These are phyloP conservation scores for Kernera saxatilis DNA, from an alignment of 345 rosid genomes.

Conservation along the genomic window DNA sequence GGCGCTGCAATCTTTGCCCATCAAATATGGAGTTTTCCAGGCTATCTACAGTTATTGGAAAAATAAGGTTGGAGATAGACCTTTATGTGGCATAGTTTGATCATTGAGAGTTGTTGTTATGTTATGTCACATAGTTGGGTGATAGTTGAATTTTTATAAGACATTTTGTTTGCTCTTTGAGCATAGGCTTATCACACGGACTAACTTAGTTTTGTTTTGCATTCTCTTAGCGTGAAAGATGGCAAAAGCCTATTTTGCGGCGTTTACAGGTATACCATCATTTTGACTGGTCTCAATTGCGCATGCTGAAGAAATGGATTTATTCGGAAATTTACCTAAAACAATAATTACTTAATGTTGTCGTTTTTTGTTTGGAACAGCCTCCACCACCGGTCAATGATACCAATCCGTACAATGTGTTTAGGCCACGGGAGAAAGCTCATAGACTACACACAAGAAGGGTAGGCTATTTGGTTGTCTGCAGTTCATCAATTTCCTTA, in stretches of 20 bases:
- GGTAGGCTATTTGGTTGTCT: slow-evolving; percentile 37
- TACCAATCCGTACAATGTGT: slow-evolving; percentile 88
- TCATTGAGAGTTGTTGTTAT: background rate
- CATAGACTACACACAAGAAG: slow-evolving; percentile 94
- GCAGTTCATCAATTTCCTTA: background rate
- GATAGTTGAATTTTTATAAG: background rate
- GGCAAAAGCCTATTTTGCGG: slow-evolving; percentile 96
- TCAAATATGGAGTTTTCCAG: slow-evolving; percentile 60
- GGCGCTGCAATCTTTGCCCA: slow-evolving; percentile 67
- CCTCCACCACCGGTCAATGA: slow-evolving; percentile 97
- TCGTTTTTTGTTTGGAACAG: slow-evolving; percentile 39
- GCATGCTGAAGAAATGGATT: background rate
- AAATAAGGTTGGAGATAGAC: slow-evolving; percentile 55
- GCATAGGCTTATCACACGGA: background rate
- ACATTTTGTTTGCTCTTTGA: background rate
- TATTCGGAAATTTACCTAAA: background rate
- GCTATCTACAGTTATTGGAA: slow-evolving; percentile 79
- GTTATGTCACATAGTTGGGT: background rate
- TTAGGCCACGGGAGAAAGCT: slow-evolving; percentile 92
- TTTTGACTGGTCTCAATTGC: background rate
- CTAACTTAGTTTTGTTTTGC: background rate
- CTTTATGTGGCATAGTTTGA: background rate
- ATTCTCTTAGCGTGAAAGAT: slow-evolving; percentile 67
- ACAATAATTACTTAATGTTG: background rate
- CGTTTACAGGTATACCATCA: slow-evolving; percentile 70